Percentiles rank a stretch among this genome's conserved stretches.
Conservation (phyloP, 2,329 filamentous ascomycete genomes). For the Aspergillus novoparasiticus region DNA sequence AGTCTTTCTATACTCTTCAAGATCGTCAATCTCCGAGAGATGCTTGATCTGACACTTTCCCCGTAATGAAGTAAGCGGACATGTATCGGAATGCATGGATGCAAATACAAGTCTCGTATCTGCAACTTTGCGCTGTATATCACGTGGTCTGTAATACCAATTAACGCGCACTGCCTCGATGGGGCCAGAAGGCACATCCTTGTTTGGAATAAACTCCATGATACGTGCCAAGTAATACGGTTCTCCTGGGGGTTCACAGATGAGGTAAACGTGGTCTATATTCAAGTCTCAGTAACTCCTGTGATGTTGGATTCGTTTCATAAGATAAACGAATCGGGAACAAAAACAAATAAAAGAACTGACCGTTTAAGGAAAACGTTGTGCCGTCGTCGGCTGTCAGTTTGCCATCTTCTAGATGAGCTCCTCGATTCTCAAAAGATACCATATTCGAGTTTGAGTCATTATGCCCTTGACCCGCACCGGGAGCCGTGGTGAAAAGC, state of each 20-base stretch:
- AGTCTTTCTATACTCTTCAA: slow-evolving; percentile 81
- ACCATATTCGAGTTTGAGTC: slow-evolving; percentile 89
- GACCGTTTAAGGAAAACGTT: slow-evolving; percentile 81
- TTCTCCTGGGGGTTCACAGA: slow-evolving; percentile 96
- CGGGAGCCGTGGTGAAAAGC: slow-evolving; percentile 40
- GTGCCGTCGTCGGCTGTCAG: slow-evolving; percentile 91
- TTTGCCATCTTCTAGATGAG: slow-evolving; percentile 71
- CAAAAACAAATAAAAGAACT: slow-evolving; percentile 40
- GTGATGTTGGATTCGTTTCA: not conserved
- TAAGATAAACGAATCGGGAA: slow-evolving; percentile 11
- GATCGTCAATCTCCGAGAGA: slow-evolving; percentile 77
- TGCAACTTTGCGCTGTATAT: slow-evolving; percentile 88
- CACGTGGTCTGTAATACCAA: slow-evolving; percentile 97
- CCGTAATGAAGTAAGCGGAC: slow-evolving; percentile 85
- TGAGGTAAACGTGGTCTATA: slow-evolving; percentile 82
- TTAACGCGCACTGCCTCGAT: slow-evolving; percentile 91
- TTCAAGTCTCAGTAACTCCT: slow-evolving; percentile 5
- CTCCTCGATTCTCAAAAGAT: slow-evolving; percentile 75
- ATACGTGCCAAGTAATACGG: slow-evolving; percentile 97
- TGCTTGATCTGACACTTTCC: slow-evolving; percentile 92
- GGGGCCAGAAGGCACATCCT: slow-evolving; percentile 71
- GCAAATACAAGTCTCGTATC: slow-evolving; percentile 91
- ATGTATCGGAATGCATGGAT: slow-evolving; percentile 98
- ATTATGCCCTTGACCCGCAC: slow-evolving; percentile 33
- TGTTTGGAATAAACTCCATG: slow-evolving; percentile 92